phyloP scores from a whole-genome alignment of 2,329 filamentous ascomycete genomes.

The Mycosphaerella sp. region DNA sequence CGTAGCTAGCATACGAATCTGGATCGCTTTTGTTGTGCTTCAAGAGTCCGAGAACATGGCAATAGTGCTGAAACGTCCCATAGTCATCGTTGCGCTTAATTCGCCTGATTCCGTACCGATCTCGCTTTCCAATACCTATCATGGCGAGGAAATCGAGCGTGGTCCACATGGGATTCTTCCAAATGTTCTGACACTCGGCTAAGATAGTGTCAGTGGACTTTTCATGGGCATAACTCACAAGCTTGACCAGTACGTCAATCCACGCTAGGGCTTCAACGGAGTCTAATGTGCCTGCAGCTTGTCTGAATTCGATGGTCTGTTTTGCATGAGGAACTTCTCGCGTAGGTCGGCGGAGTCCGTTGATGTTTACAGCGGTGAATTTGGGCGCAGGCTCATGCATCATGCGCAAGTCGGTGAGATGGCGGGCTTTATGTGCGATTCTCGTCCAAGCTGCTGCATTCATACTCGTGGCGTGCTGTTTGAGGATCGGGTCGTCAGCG shows the following conservation, averaged over 20 bases:
- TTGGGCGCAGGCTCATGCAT: neutral
- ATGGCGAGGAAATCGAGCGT: neutral
- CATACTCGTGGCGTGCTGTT: neutral
- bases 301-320: slow-evolving; percentile 1
- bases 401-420: neutral
- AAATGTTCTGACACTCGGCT: neutral
- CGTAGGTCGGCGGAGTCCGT: neutral
- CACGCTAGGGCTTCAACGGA: neutral
- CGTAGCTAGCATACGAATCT: neutral
- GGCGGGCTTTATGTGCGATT: neutral
- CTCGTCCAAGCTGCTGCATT: neutral
- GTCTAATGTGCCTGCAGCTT: neutral
- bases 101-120: neutral
- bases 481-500: neutral
- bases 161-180: neutral
- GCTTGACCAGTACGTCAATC: slow-evolving; percentile 1
- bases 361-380: neutral
- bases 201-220: neutral
- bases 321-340: neutral
- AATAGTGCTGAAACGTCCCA: neutral
- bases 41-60: neutral
- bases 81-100: neutral
- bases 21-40: neutral
- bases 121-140: neutral
- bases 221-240: neutral